Percentiles rank a stretch among this genome's conserved stretches.
Conservation (phyloP, 352 stramenopile genomes). For the Phytophthora constricta region DNA sequence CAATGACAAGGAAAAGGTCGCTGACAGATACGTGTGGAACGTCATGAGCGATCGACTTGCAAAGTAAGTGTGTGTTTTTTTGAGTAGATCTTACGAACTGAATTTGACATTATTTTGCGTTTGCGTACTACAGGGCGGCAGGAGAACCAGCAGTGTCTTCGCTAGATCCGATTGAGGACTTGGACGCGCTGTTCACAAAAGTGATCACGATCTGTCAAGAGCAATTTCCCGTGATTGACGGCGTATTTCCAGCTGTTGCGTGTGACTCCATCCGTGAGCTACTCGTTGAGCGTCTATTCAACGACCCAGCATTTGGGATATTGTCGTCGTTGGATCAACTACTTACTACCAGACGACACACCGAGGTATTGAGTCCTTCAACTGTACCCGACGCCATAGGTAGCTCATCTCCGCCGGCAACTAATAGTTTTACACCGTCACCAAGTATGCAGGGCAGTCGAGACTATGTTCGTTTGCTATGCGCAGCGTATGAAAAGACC, state of each 20-base stretch:
- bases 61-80: conserved; percentile 33
- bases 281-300: conserved; percentile 75
- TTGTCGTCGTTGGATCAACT: conserved; percentile 79
- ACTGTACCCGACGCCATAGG: not conserved
- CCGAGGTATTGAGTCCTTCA: conserved; percentile 15
- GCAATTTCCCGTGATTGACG: conserved; percentile 71
- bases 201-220: conserved; percentile 71
- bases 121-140: conserved; percentile 20
- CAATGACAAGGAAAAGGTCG: conserved; percentile 84
- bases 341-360: conserved; percentile 44
- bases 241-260: conserved; percentile 55
- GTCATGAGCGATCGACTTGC: conserved; percentile 77
- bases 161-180: conserved; percentile 66
- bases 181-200: conserved; percentile 65
- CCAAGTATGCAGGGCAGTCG: conserved; percentile 26
- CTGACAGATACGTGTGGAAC: conserved; percentile 87
- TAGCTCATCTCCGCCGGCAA: not conserved
- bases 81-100: not conserved
- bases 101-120: not conserved
- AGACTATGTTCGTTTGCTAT: conserved; percentile 74
- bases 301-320: conserved; percentile 81
- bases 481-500: conserved; percentile 70
- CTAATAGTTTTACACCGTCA: not conserved
- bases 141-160: conserved; percentile 33
- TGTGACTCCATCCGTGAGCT: conserved; percentile 65